phyloP scores from a whole-genome alignment of 2,329 filamentous ascomycete species.

The Fusarium zealandicum region DNA sequence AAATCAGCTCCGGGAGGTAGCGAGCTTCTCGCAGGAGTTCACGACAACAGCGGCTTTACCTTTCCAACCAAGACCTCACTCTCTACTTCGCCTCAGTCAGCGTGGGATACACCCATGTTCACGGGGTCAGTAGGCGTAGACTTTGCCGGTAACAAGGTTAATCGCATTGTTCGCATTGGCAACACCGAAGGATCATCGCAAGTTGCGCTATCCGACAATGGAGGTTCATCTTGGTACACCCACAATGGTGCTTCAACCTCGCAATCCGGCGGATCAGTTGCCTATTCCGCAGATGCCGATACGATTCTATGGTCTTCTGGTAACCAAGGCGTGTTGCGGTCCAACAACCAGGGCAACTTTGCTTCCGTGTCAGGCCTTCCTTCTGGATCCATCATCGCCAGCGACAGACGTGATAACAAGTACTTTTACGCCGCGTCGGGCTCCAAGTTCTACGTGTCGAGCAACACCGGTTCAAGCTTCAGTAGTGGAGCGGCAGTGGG shows the following conservation, averaged over 20 bases:
- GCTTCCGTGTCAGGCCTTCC: conserved; percentile 54
- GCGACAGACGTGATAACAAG: conserved; percentile 60
- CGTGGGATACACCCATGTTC: conserved; percentile 58
- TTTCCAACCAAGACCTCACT: conserved; percentile 50
- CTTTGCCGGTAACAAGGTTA: conserved; percentile 55
- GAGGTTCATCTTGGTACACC: conserved; percentile 58
- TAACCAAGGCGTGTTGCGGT: conserved; percentile 51
- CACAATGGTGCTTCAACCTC: conserved; percentile 56
- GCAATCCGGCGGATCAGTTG: conserved; percentile 54
- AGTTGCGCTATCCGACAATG: conserved; percentile 57
- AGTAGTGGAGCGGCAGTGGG: conserved; percentile 47
- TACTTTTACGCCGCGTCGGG: conserved; percentile 60
- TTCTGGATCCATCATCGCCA: conserved; percentile 56
- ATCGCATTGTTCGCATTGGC: conserved; percentile 59
- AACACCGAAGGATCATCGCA: conserved; percentile 52
- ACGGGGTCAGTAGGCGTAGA: conserved; percentile 56
- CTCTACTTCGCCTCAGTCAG: conserved; percentile 51
- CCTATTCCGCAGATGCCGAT: conserved; percentile 59
- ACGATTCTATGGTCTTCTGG: conserved; percentile 57
- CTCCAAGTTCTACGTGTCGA: conserved; percentile 59
- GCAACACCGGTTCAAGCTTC: conserved; percentile 57
- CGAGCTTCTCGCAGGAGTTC: conserved; percentile 59
- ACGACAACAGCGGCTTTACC: conserved; percentile 61
- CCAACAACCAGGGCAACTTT: conserved; percentile 52
- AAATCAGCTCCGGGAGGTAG: conserved; percentile 58